Evolutionary conservation across 306 rosid species (phyloP).

Genomic region (Acacia confusa): DNA sequence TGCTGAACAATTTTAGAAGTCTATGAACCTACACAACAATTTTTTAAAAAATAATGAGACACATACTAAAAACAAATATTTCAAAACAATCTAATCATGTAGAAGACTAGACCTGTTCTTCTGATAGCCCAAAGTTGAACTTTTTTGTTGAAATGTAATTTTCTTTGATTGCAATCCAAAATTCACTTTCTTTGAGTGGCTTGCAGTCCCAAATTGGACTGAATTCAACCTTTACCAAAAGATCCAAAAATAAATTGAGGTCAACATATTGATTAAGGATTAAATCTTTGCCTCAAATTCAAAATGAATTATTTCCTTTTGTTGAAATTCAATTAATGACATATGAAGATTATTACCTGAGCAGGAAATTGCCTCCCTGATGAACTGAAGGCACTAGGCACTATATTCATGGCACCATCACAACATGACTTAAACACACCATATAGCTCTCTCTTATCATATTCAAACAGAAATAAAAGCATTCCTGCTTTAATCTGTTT

Average conservation of each 20-base stretch:
- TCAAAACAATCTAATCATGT: conserved; percentile 17
- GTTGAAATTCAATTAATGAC: background rate
- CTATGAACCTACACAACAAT: conserved; percentile 43
- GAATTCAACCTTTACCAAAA: conserved; percentile 49
- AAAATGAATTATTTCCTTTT: conserved; percentile 3
- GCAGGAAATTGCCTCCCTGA: conserved; percentile 54
- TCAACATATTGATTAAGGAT: background rate
- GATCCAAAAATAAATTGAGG: conserved; percentile 1
- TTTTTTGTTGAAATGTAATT: conserved; percentile 52
- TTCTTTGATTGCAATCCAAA: conserved; percentile 48
- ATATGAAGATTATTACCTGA: conserved; percentile 47
- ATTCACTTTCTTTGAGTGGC: conserved; percentile 54
- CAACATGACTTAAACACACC: conserved; percentile 60
- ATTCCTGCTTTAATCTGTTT: conserved; percentile 53
- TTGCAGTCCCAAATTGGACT: conserved; percentile 50
- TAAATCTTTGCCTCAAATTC: conserved; percentile 2
- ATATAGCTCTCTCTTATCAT: conserved; percentile 54
- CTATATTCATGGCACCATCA: conserved; percentile 51
- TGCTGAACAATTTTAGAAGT: conserved; percentile 50
- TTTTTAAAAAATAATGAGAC: conserved; percentile 5
- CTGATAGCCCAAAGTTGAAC: conserved; percentile 66
- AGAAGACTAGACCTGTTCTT: conserved; percentile 54
- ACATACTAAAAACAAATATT: background rate
- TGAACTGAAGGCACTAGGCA: conserved; percentile 44
- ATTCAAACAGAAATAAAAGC: conserved; percentile 62